A percentile compares a stretch with the other conserved stretches of the same genome.
phyloP scores from a whole-genome alignment of 352 stramenopile species.

The Phytopythium sindhum region DNA sequence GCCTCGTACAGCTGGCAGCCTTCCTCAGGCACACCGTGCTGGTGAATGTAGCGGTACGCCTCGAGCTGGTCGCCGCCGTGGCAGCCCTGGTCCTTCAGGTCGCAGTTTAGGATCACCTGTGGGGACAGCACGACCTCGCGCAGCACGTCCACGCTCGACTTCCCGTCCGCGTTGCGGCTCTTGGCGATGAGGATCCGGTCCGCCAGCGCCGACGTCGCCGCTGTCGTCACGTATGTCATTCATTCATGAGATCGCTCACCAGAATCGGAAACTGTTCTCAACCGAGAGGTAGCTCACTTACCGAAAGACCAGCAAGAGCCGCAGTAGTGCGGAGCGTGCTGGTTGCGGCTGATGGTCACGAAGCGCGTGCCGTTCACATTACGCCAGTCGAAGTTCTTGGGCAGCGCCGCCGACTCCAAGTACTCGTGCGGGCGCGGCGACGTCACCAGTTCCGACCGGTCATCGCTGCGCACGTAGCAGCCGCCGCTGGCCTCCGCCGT shows the following conservation, averaged over 20 bases:
- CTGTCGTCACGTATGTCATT: slow-evolving; percentile 20
- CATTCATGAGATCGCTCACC: not conserved
- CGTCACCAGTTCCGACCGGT: slow-evolving; percentile 67
- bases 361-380: slow-evolving; percentile 80
- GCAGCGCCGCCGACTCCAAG: slow-evolving; percentile 68
- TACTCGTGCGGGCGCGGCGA: slow-evolving; percentile 64
- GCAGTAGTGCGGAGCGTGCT: slow-evolving; percentile 88
- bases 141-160: slow-evolving; percentile 58
- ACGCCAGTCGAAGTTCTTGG: slow-evolving; percentile 93
- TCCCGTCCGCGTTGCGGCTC: slow-evolving; percentile 43
- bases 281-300: slow-evolving; percentile 11
- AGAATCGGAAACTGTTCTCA: no score
- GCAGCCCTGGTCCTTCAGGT: slow-evolving; percentile 85
- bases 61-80: slow-evolving; percentile 91
- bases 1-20: slow-evolving; percentile 94
- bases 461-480: slow-evolving; percentile 68
- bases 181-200: slow-evolving; percentile 87
- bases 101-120: slow-evolving; percentile 88
- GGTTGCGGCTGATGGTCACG: slow-evolving; percentile 81
- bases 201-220: slow-evolving; percentile 78
- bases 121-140: slow-evolving; percentile 80
- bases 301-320: slow-evolving; percentile 88
- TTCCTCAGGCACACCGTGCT: slow-evolving; percentile 93
- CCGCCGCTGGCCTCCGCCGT: slow-evolving; percentile 19
- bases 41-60: slow-evolving; percentile 91